Conservation (phyloP, 768 basidiomycete genomes). For the Pisolithus tinctorius region DNA sequence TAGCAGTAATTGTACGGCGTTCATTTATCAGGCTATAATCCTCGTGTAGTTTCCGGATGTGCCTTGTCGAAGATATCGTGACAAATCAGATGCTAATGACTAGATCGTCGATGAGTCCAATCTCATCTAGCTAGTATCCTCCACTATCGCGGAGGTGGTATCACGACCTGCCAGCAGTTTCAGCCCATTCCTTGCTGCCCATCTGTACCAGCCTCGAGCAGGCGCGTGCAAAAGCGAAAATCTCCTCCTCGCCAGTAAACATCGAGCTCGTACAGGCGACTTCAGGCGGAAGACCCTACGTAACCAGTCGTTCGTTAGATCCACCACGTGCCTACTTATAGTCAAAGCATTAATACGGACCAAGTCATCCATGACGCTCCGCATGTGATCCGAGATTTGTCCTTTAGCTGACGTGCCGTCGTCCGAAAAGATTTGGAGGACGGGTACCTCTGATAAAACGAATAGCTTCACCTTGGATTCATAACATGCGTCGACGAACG, state of each 20-base stretch:
- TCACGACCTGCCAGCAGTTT: slow-evolving; percentile 29
- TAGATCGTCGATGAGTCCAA: too few species aligned
- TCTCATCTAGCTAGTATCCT: too few species aligned
- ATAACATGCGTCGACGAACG: slow-evolving; percentile 95
- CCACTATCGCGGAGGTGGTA: too few species aligned
- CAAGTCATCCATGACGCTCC: slow-evolving; percentile 93
- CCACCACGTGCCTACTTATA: background rate
- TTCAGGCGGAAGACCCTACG: slow-evolving; percentile 70
- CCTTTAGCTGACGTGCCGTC: slow-evolving; percentile 35
- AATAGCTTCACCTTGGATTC: slow-evolving; percentile 94
- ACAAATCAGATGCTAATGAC: too few species aligned
- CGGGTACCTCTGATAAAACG: slow-evolving; percentile 87
- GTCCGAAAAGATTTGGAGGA: slow-evolving; percentile 85
- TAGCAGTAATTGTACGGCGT: too few species aligned
- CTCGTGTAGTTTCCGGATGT: too few species aligned
- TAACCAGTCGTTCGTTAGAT: background rate
- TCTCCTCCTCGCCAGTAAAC: slow-evolving; percentile 94
- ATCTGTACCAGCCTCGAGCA: slow-evolving; percentile 83
- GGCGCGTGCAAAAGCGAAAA: slow-evolving; percentile 95
- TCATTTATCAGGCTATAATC: too few species aligned
- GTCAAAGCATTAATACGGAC: slow-evolving; percentile 35
- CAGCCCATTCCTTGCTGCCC: slow-evolving; percentile 86
- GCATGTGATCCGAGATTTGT: slow-evolving; percentile 76
- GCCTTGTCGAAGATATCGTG: too few species aligned
- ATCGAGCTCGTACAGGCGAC: slow-evolving; percentile 79